Conservation (phyloP, 495 filamentous ascomycete genomes). For the Cercophora sp. region DNA sequence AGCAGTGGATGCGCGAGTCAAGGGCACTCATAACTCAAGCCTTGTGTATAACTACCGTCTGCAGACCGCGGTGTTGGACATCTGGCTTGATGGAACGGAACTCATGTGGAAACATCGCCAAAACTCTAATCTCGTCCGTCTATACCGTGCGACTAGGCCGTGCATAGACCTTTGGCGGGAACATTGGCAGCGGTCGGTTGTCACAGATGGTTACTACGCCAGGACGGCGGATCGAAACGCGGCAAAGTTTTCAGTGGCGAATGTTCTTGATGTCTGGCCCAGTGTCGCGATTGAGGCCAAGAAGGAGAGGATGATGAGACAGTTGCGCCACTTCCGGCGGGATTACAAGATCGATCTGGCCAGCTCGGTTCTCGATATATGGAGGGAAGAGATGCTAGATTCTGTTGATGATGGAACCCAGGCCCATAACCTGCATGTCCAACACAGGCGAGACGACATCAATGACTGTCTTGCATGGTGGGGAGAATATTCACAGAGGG, state of each 20-base stretch:
- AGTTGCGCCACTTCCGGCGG: constrained; percentile 23
- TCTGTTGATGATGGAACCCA: constrained; percentile 12
- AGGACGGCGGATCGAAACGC: constrained; percentile 13
- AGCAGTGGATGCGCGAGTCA: neutral
- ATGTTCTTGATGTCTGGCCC: constrained; percentile 26
- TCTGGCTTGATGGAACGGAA: constrained; percentile 18
- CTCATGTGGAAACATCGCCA: constrained; percentile 15
- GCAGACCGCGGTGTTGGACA: constrained; percentile 15
- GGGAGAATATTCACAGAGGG: too few species aligned
- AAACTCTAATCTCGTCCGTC: constrained; percentile 25
- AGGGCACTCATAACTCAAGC: constrained; percentile 16
- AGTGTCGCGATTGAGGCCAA: constrained; percentile 16
- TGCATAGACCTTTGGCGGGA: constrained; percentile 25
- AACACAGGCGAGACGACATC: constrained; percentile 23
- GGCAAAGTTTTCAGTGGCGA: constrained; percentile 8
- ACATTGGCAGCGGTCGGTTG: constrained; percentile 1
- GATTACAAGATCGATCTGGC: constrained; percentile 28
- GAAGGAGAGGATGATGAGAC: constrained; percentile 23
- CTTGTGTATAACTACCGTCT: constrained; percentile 16
- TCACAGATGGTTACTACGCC: constrained; percentile 6
- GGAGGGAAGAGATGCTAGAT: constrained; percentile 17
- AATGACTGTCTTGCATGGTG: constrained; percentile 22
- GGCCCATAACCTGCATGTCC: constrained; percentile 17
- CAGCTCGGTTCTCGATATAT: constrained; percentile 16
- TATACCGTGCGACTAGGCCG: constrained; percentile 26